Base-by-base conservation (phyloP, 2,329 filamentous ascomycete genomes). In the Aspergillus brunneoviolaceus region DNA sequence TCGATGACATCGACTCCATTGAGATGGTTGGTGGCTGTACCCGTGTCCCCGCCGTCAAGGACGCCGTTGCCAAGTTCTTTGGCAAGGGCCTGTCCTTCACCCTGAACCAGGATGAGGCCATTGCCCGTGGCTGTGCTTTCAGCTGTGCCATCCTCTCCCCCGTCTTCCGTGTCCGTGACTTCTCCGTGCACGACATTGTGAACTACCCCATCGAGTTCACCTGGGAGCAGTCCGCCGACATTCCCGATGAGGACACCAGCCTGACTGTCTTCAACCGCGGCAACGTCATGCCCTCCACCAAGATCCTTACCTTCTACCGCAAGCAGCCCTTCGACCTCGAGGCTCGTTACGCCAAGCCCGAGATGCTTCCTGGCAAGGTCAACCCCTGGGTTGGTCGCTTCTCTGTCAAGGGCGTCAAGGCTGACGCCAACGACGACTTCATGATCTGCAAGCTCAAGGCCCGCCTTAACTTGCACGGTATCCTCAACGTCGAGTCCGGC, bases 401-500 rank as follows among this genome's bases (percentile, higher is more conserved):
- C 83, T 96, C 93, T 48, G 92, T 99, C 77, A 99, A 99, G 86
- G 91, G 90, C 50, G 94, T 99, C 74, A 93, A 97, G 85, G 89
- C 92, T 47, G 92, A 96, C 74, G 86, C 88, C 67, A 93, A 95
- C 76, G 91, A 96, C 62, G 95, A 98, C 76, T 99, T 98, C 79
- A 98, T 99, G 94, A 96, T 98, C 73, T 99, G 95, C 89, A 99
- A 99, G 84, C 88, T 99, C 64, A 98, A 98, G 86, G 94, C 95
- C 51, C 89, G 95, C 65, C 86, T 99, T 59, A 99, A 99, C 81
- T 86, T 98, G 65, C 93, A 98, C 81, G 95, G 95, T 77, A 87
- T 99, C 61, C 84, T 99, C 67, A 98, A 98, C 75, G 90, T 99
- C 42, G 95, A 99, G 82, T 93, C 88, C 64, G 95, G 93, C 62